These are phyloP conservation scores for Aspergillus udagawae DNA, from an alignment of 2,329 filamentous ascomycete species.

Conservation along the genomic window DNA sequence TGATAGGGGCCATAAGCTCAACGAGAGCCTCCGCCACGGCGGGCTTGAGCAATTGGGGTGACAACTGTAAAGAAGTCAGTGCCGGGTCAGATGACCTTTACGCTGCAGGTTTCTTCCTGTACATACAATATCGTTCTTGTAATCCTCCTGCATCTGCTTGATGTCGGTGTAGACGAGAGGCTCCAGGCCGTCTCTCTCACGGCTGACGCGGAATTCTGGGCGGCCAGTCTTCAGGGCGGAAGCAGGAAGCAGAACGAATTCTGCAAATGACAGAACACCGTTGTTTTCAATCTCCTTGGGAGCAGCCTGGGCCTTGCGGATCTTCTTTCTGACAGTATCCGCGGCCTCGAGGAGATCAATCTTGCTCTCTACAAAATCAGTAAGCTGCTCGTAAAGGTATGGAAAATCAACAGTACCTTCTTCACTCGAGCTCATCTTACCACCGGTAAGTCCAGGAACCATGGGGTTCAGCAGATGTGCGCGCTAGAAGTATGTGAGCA, in stretches of 20 bases:
- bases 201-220: constrained; percentile 65
- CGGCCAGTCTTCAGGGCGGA: constrained; percentile 39
- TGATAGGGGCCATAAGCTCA: constrained; percentile 72
- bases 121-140: constrained; percentile 69
- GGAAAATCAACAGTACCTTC: constrained; percentile 22
- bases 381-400: not conserved
- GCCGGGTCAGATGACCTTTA: constrained; percentile 4
- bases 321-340: constrained; percentile 73
- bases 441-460: constrained; percentile 77
- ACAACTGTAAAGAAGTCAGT: constrained; percentile 51
- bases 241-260: constrained; percentile 80
- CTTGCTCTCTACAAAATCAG: constrained; percentile 48
- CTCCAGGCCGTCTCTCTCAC: constrained; percentile 57
- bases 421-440: constrained; percentile 81
- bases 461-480: constrained; percentile 79
- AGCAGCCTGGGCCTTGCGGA: constrained; percentile 76
- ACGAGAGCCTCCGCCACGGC: constrained; percentile 71
- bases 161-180: constrained; percentile 77
- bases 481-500: constrained; percentile 38
- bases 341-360: constrained; percentile 80
- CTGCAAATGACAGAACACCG: constrained; percentile 79
- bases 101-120: not conserved
- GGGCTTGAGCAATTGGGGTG: constrained; percentile 83
- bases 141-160: constrained; percentile 72
- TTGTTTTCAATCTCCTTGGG: constrained; percentile 78